Evolutionary conservation across 2,329 filamentous ascomycete genomes (phyloP).

Genomic region (Fusarium domesticum): DNA sequence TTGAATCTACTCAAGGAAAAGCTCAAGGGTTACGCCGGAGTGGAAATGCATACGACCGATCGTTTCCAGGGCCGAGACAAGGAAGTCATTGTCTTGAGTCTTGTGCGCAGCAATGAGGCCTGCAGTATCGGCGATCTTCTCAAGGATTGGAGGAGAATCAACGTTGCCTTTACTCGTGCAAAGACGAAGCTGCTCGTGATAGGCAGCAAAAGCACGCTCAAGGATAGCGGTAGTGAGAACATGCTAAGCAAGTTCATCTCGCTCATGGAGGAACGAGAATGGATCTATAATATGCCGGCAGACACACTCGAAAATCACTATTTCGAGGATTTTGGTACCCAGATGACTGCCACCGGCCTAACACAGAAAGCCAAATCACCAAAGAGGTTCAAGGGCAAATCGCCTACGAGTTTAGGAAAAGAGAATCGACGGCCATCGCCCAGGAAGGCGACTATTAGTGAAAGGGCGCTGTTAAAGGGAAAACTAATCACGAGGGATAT

Average conservation of each 20-base stretch:
- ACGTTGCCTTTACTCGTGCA: slow-evolving; percentile 91
- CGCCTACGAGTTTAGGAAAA: slow-evolving; percentile 33
- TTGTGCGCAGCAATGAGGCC: slow-evolving; percentile 82
- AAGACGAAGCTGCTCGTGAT: slow-evolving; percentile 88
- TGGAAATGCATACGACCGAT: slow-evolving; percentile 97
- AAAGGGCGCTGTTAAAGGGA: slow-evolving; percentile 60
- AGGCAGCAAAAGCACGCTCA: slow-evolving; percentile 77
- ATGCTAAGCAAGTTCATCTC: slow-evolving; percentile 73
- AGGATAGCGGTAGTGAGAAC: slow-evolving; percentile 66
- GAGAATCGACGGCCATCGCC: slow-evolving; percentile 50
- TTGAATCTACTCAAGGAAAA: slow-evolving; percentile 75
- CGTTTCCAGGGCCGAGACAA: slow-evolving; percentile 97
- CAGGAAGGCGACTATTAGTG: slow-evolving; percentile 56
- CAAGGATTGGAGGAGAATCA: slow-evolving; percentile 88
- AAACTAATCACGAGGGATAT: slow-evolving; percentile 73
- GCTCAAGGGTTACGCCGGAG: slow-evolving; percentile 57
- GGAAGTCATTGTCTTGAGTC: slow-evolving; percentile 80
- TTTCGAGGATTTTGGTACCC: slow-evolving; percentile 59
- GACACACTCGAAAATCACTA: slow-evolving; percentile 64
- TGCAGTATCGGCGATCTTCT: slow-evolving; percentile 85
- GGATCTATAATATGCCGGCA: slow-evolving; percentile 71
- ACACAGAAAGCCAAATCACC: slow-evolving; percentile 31
- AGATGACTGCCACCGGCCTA: slow-evolving; percentile 38
- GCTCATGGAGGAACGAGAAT: slow-evolving; percentile 73
- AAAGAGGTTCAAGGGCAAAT: slow-evolving; percentile 27